phyloP scores from a whole-genome alignment of 129 eudicot genomes.

The Flaveria linearis region DNA sequence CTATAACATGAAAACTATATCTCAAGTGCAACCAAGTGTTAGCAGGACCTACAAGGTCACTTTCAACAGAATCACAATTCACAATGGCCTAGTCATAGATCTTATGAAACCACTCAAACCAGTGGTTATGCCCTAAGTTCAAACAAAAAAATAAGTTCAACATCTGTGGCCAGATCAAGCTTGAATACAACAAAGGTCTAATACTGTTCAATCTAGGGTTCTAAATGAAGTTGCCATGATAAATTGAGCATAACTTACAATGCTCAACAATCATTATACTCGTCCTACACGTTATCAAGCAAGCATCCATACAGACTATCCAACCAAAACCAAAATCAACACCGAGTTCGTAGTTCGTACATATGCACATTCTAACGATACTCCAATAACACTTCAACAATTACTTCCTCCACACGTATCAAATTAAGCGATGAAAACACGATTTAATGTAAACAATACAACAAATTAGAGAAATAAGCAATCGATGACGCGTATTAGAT shows the following conservation, averaged over 20 bases:
- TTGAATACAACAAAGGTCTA: neutral
- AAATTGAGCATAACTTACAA: neutral
- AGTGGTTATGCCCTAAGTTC: neutral
- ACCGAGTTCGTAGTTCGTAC: neutral
- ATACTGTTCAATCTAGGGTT: slow-evolving; percentile 26
- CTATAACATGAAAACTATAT: slow-evolving; percentile 1
- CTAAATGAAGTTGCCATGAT: neutral
- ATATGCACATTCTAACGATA: neutral
- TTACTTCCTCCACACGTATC: neutral
- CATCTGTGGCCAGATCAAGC: neutral
- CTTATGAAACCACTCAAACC: neutral
- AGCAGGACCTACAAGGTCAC: slow-evolving; percentile 10
- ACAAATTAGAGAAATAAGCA: slow-evolving; percentile 1
- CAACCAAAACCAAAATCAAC: neutral
- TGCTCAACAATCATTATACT: neutral
- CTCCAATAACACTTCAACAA: neutral
- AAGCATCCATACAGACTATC: neutral
- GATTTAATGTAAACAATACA: neutral
- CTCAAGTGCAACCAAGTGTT: no score
- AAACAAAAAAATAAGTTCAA: neutral
- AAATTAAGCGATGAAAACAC: neutral
- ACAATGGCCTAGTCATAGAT: neutral
- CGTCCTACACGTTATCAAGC: neutral
- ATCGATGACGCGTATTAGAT: neutral
- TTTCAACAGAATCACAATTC: neutral